Base-by-base conservation (phyloP, 352 stramenopile species). In the Halophytophthora batemanensis region DNA sequence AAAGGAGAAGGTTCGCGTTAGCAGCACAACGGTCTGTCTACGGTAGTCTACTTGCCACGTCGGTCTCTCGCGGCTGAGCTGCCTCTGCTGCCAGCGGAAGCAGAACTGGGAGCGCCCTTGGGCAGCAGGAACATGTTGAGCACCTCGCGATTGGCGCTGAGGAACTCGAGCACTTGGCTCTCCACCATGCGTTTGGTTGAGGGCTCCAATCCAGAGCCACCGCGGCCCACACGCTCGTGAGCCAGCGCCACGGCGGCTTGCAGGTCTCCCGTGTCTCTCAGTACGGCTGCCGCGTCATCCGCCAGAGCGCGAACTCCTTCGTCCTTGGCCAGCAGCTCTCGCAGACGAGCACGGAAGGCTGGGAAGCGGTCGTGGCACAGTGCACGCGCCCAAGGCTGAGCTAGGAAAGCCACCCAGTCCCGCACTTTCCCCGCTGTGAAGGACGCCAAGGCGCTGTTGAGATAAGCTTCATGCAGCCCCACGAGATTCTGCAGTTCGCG, bases 351-450 rank as follows among this genome's bases (percentile, higher is more conserved):
- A 29, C 78, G 81, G 53, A 95, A 90, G 12, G 86, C 77, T 19
- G 69, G 70, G 47, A 91, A 92, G 1, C 81, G 77, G 56, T 96
- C 86, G 55, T 93, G 80, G 39, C 75, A 90, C 12, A 96, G 42
- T 6, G 78, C 79, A 2, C 53, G 70, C 22, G 76, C 61, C 87
- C 87, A 96, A 41, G 87, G 80, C 39, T 84, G 59, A 6, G 72
- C 69, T 50, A 96, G 93, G 51, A 95, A 96, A 2, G 63, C 68
- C 28, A 96, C 66, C 84, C 84, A 96, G 63, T 96, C 87, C 46
- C 49, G 50, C 45, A 96, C 69, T 45, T 84, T 75, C 29, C 74
- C 69, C 15, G 74, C 81, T 8, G 77, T 45, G 57, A 93, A 94
- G 10, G 74, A 82, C n/a, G 71, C 70, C 33, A 92, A 53, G 6